Percentiles rank a stretch among this genome's conserved stretches.
phyloP scores from a whole-genome alignment of 169 alveolate species.

The Plasmodium vinckei region DNA sequence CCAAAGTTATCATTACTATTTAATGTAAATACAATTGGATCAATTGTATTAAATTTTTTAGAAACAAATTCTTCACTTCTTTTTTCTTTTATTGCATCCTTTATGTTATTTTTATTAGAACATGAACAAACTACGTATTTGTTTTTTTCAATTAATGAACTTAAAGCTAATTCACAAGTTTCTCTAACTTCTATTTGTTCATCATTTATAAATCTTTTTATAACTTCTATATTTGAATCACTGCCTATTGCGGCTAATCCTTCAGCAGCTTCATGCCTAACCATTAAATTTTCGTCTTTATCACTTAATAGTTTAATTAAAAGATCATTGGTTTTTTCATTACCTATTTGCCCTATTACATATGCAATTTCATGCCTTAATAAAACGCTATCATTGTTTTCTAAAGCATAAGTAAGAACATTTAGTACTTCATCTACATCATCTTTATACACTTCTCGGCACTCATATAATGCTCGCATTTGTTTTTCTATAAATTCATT shows the following conservation, averaged over 20 bases:
- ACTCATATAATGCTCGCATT: constrained; percentile 75
- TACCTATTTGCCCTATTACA: constrained; percentile 91
- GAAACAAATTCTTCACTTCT: constrained; percentile 57
- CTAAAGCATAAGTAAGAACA: constrained; percentile 61
- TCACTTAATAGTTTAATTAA: constrained; percentile 85
- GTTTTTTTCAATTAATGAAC: constrained; percentile 67
- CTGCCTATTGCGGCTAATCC: constrained; percentile 88
- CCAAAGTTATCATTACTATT: constrained; percentile 28
- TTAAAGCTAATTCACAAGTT: constrained; percentile 50
- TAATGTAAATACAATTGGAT: constrained; percentile 63
- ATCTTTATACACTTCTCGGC: constrained; percentile 67
- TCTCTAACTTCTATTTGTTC: constrained; percentile 58
- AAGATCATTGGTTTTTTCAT: constrained; percentile 79
- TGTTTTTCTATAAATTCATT: constrained; percentile 74
- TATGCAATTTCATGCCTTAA: constrained; percentile 93
- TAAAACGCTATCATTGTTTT: constrained; percentile 50
- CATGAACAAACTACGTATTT: constrained; percentile 54
- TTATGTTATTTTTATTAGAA: constrained; percentile 21
- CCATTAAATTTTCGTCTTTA: constrained; percentile 88
- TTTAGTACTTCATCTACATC: constrained; percentile 71
- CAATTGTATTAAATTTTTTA: constrained; percentile 65
- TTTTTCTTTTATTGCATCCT: constrained; percentile 24
- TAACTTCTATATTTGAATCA: constrained; percentile 81
- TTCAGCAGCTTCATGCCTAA: constrained; percentile 92
- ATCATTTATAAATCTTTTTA: constrained; percentile 76